Conservation (phyloP, 1,139 yeast genomes). For the Debaryomycetaceae sp. region DNA sequence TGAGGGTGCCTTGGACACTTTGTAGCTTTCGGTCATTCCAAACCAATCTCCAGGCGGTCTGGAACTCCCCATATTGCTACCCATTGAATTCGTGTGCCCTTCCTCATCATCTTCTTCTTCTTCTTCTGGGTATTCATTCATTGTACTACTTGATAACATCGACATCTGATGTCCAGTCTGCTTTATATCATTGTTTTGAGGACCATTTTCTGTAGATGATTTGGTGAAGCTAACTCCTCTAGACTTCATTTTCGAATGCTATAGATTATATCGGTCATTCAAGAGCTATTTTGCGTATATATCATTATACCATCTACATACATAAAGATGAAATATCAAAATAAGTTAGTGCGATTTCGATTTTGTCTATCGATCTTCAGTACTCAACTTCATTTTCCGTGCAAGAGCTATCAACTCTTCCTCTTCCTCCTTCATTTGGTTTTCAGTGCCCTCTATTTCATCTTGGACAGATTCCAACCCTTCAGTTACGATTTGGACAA, state of each 20-base stretch:
- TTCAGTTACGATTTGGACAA: slow-evolving; percentile 43
- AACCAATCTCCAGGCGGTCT: background rate
- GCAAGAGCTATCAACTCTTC: background rate
- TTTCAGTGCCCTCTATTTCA: slow-evolving; percentile 1
- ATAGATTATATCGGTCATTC: background rate
- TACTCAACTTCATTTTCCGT: background rate
- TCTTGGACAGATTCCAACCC: slow-evolving; percentile 35
- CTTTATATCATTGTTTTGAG: background rate
- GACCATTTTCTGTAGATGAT: background rate
- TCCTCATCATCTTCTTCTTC: slow-evolving; percentile 11
- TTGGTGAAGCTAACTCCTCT: background rate
- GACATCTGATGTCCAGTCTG: background rate
- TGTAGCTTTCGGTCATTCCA: slow-evolving; percentile 1
- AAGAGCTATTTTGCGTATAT: background rate
- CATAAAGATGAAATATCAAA: background rate
- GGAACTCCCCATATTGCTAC: background rate
- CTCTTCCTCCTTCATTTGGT: background rate
- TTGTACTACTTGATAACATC: slow-evolving; percentile 12
- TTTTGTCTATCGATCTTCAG: background rate
- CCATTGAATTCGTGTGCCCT: background rate
- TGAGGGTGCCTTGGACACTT: background rate
- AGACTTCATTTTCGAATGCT: background rate
- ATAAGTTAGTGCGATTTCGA: background rate
- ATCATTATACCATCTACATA: background rate
- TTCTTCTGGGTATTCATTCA: slow-evolving; percentile 20